Percentiles rank a stretch among this genome's conserved stretches.
Conservation (phyloP, 208 protist genomes). For the Porcisia deanei region DNA sequence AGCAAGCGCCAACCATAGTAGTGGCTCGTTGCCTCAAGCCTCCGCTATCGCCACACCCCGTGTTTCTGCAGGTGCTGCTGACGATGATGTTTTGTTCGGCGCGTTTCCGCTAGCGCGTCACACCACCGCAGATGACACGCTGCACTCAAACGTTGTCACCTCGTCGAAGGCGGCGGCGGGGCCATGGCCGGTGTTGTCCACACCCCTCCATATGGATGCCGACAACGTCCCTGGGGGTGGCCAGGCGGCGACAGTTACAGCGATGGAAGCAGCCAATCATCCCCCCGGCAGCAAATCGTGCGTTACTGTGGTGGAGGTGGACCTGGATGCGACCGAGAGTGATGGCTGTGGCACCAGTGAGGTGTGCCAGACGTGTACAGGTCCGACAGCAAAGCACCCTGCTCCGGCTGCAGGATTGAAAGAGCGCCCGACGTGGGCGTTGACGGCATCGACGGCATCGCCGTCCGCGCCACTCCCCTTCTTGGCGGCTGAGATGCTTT, state of each 20-base stretch:
- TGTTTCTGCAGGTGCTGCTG: background rate
- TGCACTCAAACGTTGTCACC: background rate
- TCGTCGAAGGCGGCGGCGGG: background rate
- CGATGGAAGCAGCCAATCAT: background rate
- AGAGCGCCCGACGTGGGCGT: background rate
- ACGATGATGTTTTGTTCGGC: conserved; percentile 5
- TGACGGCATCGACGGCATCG: background rate
- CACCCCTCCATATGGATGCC: conserved; percentile 14
- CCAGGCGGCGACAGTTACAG: background rate
- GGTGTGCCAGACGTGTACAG: background rate
- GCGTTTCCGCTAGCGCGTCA: conserved; percentile 11
- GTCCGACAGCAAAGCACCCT: background rate
- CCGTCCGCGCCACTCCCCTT: background rate
- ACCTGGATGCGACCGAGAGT: conserved; percentile 15
- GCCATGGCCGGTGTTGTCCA: background rate
- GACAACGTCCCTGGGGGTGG: background rate
- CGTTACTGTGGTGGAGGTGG: conserved; percentile 22
- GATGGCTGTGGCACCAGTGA: background rate
- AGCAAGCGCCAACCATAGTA: background rate
- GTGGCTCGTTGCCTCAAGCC: background rate
- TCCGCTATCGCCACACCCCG: background rate
- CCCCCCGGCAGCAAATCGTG: no score
- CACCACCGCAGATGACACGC: conserved; percentile 4
- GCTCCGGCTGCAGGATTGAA: background rate
- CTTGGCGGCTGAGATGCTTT: background rate